A percentile compares a stretch with the other conserved stretches of the same genome.
Evolutionary conservation across 1,139 yeast species (phyloP).

Genomic region (Blastobotrys serpentis): DNA sequence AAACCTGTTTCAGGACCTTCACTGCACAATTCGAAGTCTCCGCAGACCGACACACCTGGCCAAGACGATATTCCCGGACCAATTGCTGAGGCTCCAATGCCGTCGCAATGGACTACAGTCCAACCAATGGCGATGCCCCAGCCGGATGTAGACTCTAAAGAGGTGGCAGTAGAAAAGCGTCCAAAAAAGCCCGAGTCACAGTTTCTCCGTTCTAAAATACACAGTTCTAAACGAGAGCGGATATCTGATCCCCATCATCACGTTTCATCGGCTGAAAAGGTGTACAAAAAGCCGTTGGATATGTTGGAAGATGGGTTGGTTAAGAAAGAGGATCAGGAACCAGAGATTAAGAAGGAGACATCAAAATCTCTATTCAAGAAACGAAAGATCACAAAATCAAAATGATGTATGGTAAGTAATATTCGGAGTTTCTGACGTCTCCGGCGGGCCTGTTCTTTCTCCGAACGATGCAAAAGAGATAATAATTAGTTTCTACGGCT

Average conservation of each 20-base stretch:
- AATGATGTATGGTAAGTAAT: slow-evolving; percentile 11
- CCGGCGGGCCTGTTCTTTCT: too few species aligned
- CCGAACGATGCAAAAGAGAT: too few species aligned
- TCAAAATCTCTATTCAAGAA: slow-evolving; percentile 27
- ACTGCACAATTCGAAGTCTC: too few species aligned
- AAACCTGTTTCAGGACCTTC: too few species aligned
- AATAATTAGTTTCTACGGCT: too few species aligned
- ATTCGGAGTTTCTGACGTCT: too few species aligned
- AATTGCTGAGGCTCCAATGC: background rate
- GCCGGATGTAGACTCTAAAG: slow-evolving; percentile 16
- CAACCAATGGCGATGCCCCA: background rate
- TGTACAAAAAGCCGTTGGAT: background rate
- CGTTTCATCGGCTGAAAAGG: slow-evolving; percentile 7
- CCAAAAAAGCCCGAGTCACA: slow-evolving; percentile 6
- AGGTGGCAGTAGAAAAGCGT: slow-evolving; percentile 19
- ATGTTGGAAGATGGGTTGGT: slow-evolving; percentile 1
- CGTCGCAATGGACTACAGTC: slow-evolving; percentile 1
- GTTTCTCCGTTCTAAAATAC: slow-evolving; percentile 1
- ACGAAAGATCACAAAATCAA: slow-evolving; percentile 19
- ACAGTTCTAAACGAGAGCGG: background rate
- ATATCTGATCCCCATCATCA: background rate
- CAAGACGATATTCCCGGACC: background rate
- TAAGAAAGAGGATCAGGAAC: slow-evolving; percentile 12
- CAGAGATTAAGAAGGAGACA: slow-evolving; percentile 9
- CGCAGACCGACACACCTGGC: too few species aligned